Evolutionary conservation across 352 stramenopile genomes (phyloP).

Genomic region (Globisporangium parvum): DNA sequence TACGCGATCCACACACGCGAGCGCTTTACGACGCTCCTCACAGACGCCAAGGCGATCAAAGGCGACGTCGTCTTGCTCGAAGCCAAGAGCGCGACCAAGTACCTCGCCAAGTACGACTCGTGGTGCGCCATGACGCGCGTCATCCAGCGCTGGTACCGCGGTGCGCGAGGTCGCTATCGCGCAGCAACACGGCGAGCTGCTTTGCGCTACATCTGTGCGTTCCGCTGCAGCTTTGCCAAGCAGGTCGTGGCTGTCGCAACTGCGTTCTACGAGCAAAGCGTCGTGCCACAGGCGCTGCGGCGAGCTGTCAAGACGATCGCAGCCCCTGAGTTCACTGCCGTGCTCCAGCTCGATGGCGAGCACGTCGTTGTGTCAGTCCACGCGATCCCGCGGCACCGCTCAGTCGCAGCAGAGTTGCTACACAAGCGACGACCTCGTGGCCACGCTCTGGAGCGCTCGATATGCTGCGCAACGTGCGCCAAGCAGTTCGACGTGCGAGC

Average conservation of each 20-base stretch:
- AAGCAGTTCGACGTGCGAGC: slow-evolving; percentile 35
- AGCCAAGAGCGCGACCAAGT: slow-evolving; percentile 48
- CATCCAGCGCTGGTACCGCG: slow-evolving; percentile 62
- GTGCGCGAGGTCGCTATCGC: slow-evolving; percentile 28
- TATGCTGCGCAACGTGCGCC: slow-evolving; percentile 47
- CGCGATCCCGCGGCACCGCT: slow-evolving; percentile 19
- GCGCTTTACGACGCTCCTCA: slow-evolving; percentile 41
- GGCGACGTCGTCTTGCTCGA: slow-evolving; percentile 72
- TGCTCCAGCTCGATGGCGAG: slow-evolving; percentile 52
- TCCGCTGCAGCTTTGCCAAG: slow-evolving; percentile 25
- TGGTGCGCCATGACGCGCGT: slow-evolving; percentile 42
- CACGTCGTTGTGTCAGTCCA: slow-evolving; percentile 56
- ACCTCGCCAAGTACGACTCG: slow-evolving; percentile 53
- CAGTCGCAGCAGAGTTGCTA: neutral
- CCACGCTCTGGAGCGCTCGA: slow-evolving; percentile 3
- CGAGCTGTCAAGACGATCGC: slow-evolving; percentile 24
- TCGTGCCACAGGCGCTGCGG: slow-evolving; percentile 26
- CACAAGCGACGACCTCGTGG: neutral
- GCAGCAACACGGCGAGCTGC: slow-evolving; percentile 21
- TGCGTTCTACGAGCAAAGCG: slow-evolving; percentile 24
- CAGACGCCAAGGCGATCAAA: slow-evolving; percentile 45
- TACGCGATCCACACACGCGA: slow-evolving; percentile 48
- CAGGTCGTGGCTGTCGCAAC: slow-evolving; percentile 21
- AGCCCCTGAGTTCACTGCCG: slow-evolving; percentile 32
- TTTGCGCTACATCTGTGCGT: slow-evolving; percentile 21